Conservation (phyloP, 768 basidiomycete species). For the Trametes cingulata region DNA sequence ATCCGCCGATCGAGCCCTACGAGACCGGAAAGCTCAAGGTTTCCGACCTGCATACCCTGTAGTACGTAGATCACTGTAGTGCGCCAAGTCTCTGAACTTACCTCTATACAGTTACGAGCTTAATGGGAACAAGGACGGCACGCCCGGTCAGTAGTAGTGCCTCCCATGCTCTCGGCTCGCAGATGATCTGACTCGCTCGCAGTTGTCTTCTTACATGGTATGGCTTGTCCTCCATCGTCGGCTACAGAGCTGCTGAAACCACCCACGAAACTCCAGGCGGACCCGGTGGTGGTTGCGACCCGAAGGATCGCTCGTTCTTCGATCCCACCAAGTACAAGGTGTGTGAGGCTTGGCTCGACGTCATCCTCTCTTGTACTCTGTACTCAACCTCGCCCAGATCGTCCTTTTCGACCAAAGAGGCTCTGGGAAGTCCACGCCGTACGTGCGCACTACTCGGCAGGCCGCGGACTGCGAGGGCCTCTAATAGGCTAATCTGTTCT, state of each 20-base stretch:
- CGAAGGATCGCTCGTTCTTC: slow-evolving; percentile 75
- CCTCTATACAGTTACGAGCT: slow-evolving; percentile 66
- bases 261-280: slow-evolving; percentile 48
- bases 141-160: slow-evolving; percentile 49
- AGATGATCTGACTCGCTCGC: not conserved
- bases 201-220: slow-evolving; percentile 84
- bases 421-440: slow-evolving; percentile 85
- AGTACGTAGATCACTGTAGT: slow-evolving; percentile 46
- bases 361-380: not conserved
- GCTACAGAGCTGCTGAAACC: not conserved
- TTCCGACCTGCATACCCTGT: slow-evolving; percentile 71
- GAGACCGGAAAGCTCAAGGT: slow-evolving; percentile 68
- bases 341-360: not conserved
- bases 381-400: slow-evolving; percentile 49
- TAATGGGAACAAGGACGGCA: slow-evolving; percentile 74
- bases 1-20: slow-evolving; percentile 68
- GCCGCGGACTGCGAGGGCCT: not conserved
- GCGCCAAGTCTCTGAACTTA: not conserved
- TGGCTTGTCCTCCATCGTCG: not conserved
- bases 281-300: slow-evolving; percentile 75
- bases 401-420: slow-evolving; percentile 91
- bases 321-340: slow-evolving; percentile 86
- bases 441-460: slow-evolving; percentile 36
- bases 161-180: not conserved
- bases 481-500: not conserved